These are phyloP conservation scores for Candida coleopterorum DNA, from an alignment of 805 yeast species.

Conservation along the genomic window DNA sequence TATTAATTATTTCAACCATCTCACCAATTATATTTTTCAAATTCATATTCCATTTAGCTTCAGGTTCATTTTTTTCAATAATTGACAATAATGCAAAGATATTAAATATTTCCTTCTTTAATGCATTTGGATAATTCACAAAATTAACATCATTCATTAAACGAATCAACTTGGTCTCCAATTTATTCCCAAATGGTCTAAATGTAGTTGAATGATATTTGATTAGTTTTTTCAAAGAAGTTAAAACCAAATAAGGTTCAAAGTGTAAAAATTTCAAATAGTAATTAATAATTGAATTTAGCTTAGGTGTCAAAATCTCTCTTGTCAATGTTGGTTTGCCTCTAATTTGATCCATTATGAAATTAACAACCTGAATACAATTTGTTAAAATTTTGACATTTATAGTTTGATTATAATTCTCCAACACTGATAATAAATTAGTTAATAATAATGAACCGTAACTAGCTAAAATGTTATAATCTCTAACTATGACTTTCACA, in stretches of 20 bases:
- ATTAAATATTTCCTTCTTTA: slow-evolving; percentile 41
- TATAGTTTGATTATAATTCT: slow-evolving; percentile 32
- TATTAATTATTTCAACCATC: slow-evolving; percentile 46
- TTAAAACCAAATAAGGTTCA: slow-evolving; percentile 30
- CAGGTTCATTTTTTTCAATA: slow-evolving; percentile 50
- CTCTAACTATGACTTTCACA: slow-evolving; percentile 38
- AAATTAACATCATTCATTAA: slow-evolving; percentile 31
- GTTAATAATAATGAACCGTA: slow-evolving; percentile 38
- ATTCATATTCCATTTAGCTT: slow-evolving; percentile 42
- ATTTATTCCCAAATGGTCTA: slow-evolving; percentile 69
- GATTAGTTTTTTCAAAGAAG: slow-evolving; percentile 36
- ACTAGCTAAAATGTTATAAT: slow-evolving; percentile 33
- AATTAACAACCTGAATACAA: slow-evolving; percentile 36
- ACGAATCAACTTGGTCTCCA: slow-evolving; percentile 40
- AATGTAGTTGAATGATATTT: slow-evolving; percentile 70
- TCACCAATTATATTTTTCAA: slow-evolving; percentile 48
- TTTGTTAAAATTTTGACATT: slow-evolving; percentile 29
- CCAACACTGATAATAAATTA: slow-evolving; percentile 35
- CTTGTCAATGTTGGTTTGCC: slow-evolving; percentile 83
- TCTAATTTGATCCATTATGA: slow-evolving; percentile 47
- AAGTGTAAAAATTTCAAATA: slow-evolving; percentile 40
- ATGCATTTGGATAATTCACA: slow-evolving; percentile 32
- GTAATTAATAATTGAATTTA: slow-evolving; percentile 55
- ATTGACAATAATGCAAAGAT: slow-evolving; percentile 54
- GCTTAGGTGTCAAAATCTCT: slow-evolving; percentile 75